Conservation (phyloP, 108 stramenopile genomes). For the Aurantiochytrium sp. region DNA sequence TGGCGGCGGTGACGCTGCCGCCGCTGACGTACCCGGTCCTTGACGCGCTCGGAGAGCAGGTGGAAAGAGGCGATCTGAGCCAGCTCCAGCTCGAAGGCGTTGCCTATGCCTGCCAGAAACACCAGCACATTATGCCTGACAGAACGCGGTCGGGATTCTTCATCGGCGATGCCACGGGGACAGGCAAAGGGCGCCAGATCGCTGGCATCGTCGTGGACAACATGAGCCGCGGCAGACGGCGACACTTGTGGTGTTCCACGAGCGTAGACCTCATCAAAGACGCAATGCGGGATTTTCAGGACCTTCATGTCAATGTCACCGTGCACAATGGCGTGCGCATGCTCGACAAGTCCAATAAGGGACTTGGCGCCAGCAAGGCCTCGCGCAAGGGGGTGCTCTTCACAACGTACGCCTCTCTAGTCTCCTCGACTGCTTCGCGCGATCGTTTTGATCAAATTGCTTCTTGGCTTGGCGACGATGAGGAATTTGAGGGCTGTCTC, state of each 20-base stretch:
- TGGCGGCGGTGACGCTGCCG: constrained; percentile 2
- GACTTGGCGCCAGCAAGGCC: constrained; percentile 16
- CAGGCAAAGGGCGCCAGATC: constrained; percentile 68
- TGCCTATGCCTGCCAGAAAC: constrained; percentile 42
- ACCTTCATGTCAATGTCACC: constrained; percentile 39
- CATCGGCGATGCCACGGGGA: constrained; percentile 75
- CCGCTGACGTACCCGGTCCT: background rate
- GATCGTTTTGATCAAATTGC: constrained; percentile 61
- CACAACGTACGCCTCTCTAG: constrained; percentile 51
- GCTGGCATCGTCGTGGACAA: constrained; percentile 46
- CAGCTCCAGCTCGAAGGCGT: constrained; percentile 61
- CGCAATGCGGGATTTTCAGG: constrained; percentile 51
- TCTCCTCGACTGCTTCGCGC: constrained; percentile 9
- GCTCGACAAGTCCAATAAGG: constrained; percentile 25
- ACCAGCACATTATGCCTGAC: constrained; percentile 32
- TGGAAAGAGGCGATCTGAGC: constrained; percentile 19
- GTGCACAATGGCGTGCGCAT: constrained; percentile 44
- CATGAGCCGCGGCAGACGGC: constrained; percentile 35
- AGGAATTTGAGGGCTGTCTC: constrained; percentile 58
- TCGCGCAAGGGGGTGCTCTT: constrained; percentile 40
- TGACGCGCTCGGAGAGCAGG: background rate
- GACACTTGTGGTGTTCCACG: constrained; percentile 60
- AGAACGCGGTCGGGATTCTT: constrained; percentile 55
- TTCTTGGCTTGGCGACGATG: constrained; percentile 47
- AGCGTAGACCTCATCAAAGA: constrained; percentile 51